These are phyloP conservation scores for Yamadazyma paraphyllophila DNA, from an alignment of 805 yeast genomes.

Conservation along the genomic window DNA sequence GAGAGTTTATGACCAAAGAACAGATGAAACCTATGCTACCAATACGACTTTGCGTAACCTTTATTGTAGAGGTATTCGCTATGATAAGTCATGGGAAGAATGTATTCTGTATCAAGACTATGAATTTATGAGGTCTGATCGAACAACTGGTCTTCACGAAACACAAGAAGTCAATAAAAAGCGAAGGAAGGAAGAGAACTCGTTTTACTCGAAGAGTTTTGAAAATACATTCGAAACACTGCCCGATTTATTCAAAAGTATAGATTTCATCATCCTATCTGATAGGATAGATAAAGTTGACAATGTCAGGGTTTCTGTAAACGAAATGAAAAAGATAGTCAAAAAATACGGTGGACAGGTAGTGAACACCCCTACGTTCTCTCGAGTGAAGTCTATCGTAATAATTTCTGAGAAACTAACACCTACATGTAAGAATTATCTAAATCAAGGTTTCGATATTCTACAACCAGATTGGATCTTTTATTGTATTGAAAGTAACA, in stretches of 20 bases:
- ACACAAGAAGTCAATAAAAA: conserved; percentile 29
- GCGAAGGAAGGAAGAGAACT: conserved; percentile 16
- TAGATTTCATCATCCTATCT: conserved; percentile 51
- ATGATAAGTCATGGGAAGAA: conserved; percentile 62
- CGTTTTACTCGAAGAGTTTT: conserved; percentile 11
- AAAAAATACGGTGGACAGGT: conserved; percentile 52
- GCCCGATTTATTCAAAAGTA: conserved; percentile 39
- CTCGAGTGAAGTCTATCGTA: conserved; percentile 11
- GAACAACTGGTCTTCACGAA: conserved; percentile 23
- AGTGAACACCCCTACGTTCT: conserved; percentile 10
- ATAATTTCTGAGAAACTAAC: conserved; percentile 26
- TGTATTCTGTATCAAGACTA: conserved; percentile 59
- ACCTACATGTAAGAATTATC: conserved; percentile 27
- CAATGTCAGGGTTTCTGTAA: conserved; percentile 28
- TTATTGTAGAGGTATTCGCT: conserved; percentile 63
- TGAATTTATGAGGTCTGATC: conserved; percentile 31
- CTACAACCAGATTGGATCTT: conserved; percentile 69
- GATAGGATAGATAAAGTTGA: conserved; percentile 37
- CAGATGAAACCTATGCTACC: conserved; percentile 50
- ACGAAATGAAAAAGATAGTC: conserved; percentile 38
- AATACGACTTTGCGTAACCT: conserved; percentile 76
- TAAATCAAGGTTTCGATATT: conserved; percentile 52
- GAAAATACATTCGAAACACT: conserved; percentile 2
- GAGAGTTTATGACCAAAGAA: conserved; percentile 57
- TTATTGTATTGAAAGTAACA: conserved; percentile 51